Conservation (phyloP, 805 yeast genomes). For the Yamadazyma insecticola region DNA sequence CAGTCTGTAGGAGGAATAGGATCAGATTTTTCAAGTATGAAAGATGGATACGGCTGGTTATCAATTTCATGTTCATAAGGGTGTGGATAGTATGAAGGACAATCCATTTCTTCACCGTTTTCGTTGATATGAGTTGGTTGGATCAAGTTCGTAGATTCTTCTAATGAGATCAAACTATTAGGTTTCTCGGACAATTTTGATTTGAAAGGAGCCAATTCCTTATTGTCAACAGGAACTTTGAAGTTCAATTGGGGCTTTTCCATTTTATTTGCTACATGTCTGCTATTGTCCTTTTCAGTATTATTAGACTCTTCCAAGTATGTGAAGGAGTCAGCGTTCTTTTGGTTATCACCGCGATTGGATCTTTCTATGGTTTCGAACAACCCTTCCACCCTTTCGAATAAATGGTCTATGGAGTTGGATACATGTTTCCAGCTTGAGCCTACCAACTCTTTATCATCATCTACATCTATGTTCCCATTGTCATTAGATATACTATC, state of each 20-base stretch:
- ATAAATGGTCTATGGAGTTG: conserved; percentile 59
- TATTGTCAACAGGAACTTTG: conserved; percentile 56
- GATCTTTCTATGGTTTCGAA: conserved; percentile 42
- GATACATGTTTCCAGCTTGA: conserved; percentile 61
- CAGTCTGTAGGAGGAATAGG: conserved; percentile 59
- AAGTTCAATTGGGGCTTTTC: conserved; percentile 71
- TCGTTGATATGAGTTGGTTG: conserved; percentile 21
- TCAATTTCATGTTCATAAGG: conserved; percentile 80
- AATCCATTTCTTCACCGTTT: conserved; percentile 28
- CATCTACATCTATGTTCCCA: conserved; percentile 14
- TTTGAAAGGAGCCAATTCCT: conserved; percentile 65
- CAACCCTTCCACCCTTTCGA: conserved; percentile 73
- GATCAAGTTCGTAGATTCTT: conserved; percentile 38
- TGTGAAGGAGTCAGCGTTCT: conserved; percentile 23
- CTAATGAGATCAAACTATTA: conserved; percentile 52
- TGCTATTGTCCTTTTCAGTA: conserved; percentile 8
- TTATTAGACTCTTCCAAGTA: conserved; percentile 46
- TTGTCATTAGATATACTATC: conserved; percentile 8
- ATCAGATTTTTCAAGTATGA: conserved; percentile 34
- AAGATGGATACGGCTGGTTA: conserved; percentile 61
- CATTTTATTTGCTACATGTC: conserved; percentile 23
- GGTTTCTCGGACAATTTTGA: conserved; percentile 76
- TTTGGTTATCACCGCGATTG: conserved; percentile 1
- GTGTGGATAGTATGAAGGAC: conserved; percentile 63
- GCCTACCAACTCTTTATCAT: conserved; percentile 16